Evolutionary conservation across 441 rosid species (phyloP).

Genomic region (Erodium texanum): DNA sequence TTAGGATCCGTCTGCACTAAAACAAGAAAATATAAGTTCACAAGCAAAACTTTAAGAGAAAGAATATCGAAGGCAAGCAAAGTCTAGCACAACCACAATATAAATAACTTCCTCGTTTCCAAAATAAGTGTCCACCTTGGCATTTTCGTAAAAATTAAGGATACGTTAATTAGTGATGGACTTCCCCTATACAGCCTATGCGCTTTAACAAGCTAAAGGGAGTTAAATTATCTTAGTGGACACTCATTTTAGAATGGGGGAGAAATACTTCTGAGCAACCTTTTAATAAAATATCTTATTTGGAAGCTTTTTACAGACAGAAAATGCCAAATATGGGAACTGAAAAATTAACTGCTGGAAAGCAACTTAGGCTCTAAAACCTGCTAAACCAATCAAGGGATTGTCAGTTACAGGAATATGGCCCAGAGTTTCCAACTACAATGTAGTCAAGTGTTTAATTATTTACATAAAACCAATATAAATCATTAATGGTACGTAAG

Average conservation of each 20-base stretch:
- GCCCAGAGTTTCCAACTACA: background rate
- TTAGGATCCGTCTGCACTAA: slow-evolving; percentile 81
- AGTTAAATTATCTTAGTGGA: background rate
- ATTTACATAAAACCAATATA: background rate
- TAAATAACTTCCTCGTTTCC: background rate
- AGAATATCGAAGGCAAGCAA: background rate
- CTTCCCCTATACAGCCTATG: background rate
- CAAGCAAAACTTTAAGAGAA: slow-evolving; percentile 4
- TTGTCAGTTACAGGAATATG: background rate
- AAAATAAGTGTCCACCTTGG: background rate
- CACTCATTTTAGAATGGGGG: background rate
- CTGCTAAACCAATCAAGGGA: background rate
- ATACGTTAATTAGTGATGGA: background rate
- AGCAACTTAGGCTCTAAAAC: background rate
- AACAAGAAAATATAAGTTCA: slow-evolving; percentile 8
- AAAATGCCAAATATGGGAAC: background rate
- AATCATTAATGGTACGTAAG: background rate
- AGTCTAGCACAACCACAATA: background rate
- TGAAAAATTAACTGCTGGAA: background rate
- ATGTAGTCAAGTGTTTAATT: background rate
- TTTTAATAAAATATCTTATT: background rate
- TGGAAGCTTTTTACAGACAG: background rate
- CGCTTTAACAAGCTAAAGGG: background rate
- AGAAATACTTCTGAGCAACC: background rate
- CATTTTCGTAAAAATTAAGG: background rate